Base-by-base conservation (phyloP, 306 rosid species). In the Benincasa hispida region DNA sequence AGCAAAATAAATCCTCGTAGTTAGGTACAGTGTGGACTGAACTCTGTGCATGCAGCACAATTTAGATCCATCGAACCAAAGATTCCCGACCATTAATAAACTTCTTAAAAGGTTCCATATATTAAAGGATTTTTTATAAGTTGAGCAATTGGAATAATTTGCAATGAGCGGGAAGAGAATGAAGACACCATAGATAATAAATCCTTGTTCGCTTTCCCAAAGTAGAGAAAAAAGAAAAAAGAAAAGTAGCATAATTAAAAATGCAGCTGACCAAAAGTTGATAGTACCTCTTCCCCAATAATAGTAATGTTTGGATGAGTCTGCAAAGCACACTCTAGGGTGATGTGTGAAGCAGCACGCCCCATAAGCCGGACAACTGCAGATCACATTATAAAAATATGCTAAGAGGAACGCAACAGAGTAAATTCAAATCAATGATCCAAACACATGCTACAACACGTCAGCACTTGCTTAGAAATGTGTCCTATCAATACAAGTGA, bases 291-390 rank as follows among this genome's bases (percentile, higher is more conserved):
- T 87, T 95, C 99, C 81, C 98, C 99, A 75, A 95, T 90, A 74
- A 95, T 88, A 75, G 98, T 90, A 76, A 95, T 82, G 82, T 95
- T 95, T 79, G 99, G 98, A 81, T 95, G 99, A 62, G 98, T 95
- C 86, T 95, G 99, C 81, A 95, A 84, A 78, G 99, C 99, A 83
- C 99, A 95, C 86, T 95, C 99, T 25, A 95, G 84, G 0, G 99
- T 95, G 81, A 95, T 95, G 87, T 95, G 99, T 72, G 99, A 95
- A 82, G 99, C 99, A n/a, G 99, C 99, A 85, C 99, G 99, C 58
- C 99, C 99, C 99, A 95, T 95, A 80, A 95, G 98, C 83, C 99
- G 84, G 65, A 95, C 99, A 89, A 95, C 99, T 95, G 96, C 88
- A 86, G 75, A 83, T 30, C 24, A 35, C 34, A 74, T 39, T 34